Evolutionary conservation across 345 rosid species (phyloP).

Genomic region (Erysimum cheiranthoides): DNA sequence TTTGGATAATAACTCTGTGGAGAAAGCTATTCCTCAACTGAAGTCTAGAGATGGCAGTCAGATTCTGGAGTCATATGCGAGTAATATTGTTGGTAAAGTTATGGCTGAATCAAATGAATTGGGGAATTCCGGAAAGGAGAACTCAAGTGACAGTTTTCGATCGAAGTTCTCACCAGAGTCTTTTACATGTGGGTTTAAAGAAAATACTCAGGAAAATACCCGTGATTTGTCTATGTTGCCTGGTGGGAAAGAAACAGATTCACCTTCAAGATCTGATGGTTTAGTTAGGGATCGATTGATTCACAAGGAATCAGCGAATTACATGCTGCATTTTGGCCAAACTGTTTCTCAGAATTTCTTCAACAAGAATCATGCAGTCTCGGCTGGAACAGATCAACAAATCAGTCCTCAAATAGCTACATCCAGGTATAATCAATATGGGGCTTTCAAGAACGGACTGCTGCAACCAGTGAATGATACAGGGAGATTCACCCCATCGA

Average conservation of each 20-base stretch:
- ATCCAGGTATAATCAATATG: slow-evolving; percentile 74
- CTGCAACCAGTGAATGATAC: slow-evolving; percentile 55
- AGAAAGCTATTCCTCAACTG: slow-evolving; percentile 47
- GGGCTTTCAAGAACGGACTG: slow-evolving; percentile 67
- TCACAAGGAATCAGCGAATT: slow-evolving; percentile 46
- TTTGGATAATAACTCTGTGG: slow-evolving; percentile 55
- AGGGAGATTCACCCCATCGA: slow-evolving; percentile 47
- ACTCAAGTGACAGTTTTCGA: slow-evolving; percentile 19
- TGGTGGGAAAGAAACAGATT: slow-evolving; percentile 53
- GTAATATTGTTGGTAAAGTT: slow-evolving; percentile 40
- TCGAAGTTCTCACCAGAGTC: slow-evolving; percentile 15
- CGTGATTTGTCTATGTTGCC: slow-evolving; percentile 50
- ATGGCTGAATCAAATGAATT: slow-evolving; percentile 50
- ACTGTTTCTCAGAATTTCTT: slow-evolving; percentile 48
- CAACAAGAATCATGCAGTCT: slow-evolving; percentile 46
- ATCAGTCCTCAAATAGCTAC: slow-evolving; percentile 75
- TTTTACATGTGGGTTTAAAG: too few species aligned
- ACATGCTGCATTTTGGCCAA: slow-evolving; percentile 45
- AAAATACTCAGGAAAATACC: slow-evolving; percentile 42
- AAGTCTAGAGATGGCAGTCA: slow-evolving; percentile 52
- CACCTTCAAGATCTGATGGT: slow-evolving; percentile 49
- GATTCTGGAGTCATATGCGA: slow-evolving; percentile 55
- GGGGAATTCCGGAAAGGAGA: slow-evolving; percentile 24
- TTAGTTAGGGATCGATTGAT: slow-evolving; percentile 45
- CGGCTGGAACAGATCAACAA: slow-evolving; percentile 56